Percentiles rank a stretch among this genome's conserved stretches.
Evolutionary conservation across 176 grass and related monocot species (phyloP).

Genomic region (Eragrostis curvula): DNA sequence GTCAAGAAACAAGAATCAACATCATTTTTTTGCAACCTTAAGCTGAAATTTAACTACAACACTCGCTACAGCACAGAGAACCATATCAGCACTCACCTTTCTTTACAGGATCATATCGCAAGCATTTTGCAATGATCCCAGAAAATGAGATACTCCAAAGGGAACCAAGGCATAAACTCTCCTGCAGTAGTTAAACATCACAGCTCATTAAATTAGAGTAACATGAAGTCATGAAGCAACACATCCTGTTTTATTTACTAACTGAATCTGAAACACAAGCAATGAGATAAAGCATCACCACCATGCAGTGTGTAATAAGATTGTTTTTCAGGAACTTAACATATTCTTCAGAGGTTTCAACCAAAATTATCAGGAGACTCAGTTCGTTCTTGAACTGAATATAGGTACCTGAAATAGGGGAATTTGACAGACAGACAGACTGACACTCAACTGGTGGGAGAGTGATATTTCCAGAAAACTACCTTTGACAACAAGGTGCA

Average conservation of each 20-base stretch:
- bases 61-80: background rate
- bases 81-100: constrained; percentile 54
- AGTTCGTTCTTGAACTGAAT: background rate
- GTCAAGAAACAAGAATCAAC: background rate
- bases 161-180: constrained; percentile 48
- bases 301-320: background rate
- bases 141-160: constrained; percentile 62
- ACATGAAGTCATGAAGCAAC: no score
- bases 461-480: constrained; percentile 6
- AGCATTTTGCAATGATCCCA: constrained; percentile 54
- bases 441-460: background rate
- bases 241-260: background rate
- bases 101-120: constrained; percentile 63
- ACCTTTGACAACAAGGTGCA: constrained; percentile 56
- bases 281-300: background rate
- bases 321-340: background rate
- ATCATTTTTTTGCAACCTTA: background rate
- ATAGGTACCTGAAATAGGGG: background rate
- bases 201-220: background rate
- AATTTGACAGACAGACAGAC: background rate
- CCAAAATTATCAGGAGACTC: background rate
- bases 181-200: constrained; percentile 50
- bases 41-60: background rate
- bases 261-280: constrained; percentile 1
- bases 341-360: background rate